Evolutionary conservation across 2,329 filamentous ascomycete genomes (phyloP).

Genomic region (Botrytis tulipae): DNA sequence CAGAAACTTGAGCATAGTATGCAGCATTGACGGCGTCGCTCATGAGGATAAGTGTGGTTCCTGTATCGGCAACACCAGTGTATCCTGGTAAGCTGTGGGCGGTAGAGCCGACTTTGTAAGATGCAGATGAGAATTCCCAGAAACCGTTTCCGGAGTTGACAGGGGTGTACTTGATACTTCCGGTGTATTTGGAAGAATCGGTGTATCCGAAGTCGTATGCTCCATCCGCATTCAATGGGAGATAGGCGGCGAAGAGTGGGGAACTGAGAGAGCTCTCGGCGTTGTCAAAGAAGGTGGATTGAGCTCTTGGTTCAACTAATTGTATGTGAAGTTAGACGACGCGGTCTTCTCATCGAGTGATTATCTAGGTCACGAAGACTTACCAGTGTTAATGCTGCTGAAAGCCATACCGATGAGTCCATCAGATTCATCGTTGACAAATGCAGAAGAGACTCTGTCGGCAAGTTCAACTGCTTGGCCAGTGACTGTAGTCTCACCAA

Average conservation of each 20-base stretch:
- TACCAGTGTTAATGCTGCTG: slow-evolving; percentile 37
- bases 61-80: slow-evolving; percentile 43
- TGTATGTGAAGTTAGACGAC: background rate
- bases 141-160: slow-evolving; percentile 50
- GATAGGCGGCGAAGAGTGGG: slow-evolving; percentile 55
- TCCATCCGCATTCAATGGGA: slow-evolving; percentile 48
- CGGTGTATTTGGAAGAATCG: slow-evolving; percentile 51
- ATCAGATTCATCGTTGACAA: slow-evolving; percentile 43
- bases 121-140: slow-evolving; percentile 55
- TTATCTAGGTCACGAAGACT: background rate
- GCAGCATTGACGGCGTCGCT: slow-evolving; percentile 36
- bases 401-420: slow-evolving; percentile 62
- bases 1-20: slow-evolving; percentile 41
- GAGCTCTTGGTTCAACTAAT: slow-evolving; percentile 29
- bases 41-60: slow-evolving; percentile 44
- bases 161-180: slow-evolving; percentile 49
- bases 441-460: slow-evolving; percentile 34
- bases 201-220: slow-evolving; percentile 57
- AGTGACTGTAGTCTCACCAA: slow-evolving; percentile 37
- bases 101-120: slow-evolving; percentile 46
- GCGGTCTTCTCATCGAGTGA: background rate
- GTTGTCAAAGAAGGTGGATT: slow-evolving; percentile 39
- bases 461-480: slow-evolving; percentile 39
- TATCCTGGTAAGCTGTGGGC: slow-evolving; percentile 43
- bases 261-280: slow-evolving; percentile 30